A percentile compares a stretch with the other conserved stretches of the same genome.
Evolutionary conservation across 331 rosid species (phyloP).

Genomic region (Stylosanthes scabra): DNA sequence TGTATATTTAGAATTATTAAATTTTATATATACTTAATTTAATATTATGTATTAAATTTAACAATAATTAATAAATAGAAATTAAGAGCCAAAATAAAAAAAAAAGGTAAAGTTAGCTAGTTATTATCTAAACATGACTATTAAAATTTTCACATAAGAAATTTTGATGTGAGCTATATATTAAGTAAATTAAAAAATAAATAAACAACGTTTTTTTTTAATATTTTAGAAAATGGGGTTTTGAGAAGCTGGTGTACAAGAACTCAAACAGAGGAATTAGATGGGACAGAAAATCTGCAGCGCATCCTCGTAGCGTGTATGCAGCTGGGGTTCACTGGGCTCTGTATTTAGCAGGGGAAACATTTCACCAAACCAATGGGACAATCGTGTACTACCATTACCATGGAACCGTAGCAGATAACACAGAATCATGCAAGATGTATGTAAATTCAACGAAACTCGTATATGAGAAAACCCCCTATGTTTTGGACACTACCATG

Average conservation of each 20-base stretch:
- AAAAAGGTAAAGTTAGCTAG: too few relatives aligned
- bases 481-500: slow-evolving; percentile 75
- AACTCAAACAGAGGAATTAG: slow-evolving; percentile 77
- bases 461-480: slow-evolving; percentile 62
- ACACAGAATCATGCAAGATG: slow-evolving; percentile 76
- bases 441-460: slow-evolving; percentile 51
- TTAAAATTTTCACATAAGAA: too few relatives aligned
- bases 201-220: neutral
- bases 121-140: too few relatives aligned
- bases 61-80: too few relatives aligned
- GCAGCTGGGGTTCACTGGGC: slow-evolving; percentile 98
- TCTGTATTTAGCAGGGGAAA: slow-evolving; percentile 69
- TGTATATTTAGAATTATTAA: too few relatives aligned
- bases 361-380: slow-evolving; percentile 84
- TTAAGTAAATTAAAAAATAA: too few relatives aligned
- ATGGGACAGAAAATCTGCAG: slow-evolving; percentile 80
- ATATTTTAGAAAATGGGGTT: slow-evolving; percentile 86
- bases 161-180: too few relatives aligned
- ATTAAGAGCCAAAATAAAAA: too few relatives aligned
- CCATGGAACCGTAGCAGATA: slow-evolving; percentile 84
- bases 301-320: slow-evolving; percentile 72
- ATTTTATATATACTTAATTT: too few relatives aligned
- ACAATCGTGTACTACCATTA: slow-evolving; percentile 82
- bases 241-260: slow-evolving; percentile 82
- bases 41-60: too few relatives aligned